Evolutionary conservation across 208 protist genomes (phyloP), one percentile per base, ranked within the genome.

Genomic region (Angomonas ambiguus): DNA sequence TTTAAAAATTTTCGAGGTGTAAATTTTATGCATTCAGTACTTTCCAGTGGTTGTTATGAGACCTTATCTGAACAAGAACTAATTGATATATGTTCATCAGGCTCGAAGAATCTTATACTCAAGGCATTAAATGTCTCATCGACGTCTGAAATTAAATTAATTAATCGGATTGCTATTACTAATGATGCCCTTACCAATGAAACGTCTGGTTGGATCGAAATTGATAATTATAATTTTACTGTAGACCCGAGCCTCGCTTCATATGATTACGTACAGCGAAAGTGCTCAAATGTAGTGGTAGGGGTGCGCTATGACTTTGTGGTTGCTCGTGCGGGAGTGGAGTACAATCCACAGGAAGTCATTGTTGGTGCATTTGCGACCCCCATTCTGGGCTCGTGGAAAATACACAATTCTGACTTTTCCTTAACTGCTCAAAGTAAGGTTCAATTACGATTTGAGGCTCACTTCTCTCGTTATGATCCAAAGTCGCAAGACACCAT

Each of bases 281-380:
- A 76, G 45, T 94, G 83, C 51, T 62, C 59, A 28, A 82, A 80
- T 49, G 74, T 92, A 34, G 64, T 78, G 34, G 65, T 85, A 5
- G 88, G 85, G 24, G 28, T 94, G 10, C 61, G 83, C 20, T 94
- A 81, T 57, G 77, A 80, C 27, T 85, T 94, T 75, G 78, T 88
- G 22, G 33, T 92, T 25, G 79, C 85, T 18, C 78, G 79, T 35
- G 83, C 83, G 18, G 88, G 85, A 51, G 74, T 77, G 8, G 70
- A 82, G 51, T 84, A 75, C 61, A 94, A 94, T 65, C 79, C 85
- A 1, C 88, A 94, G 61, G 77, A 91, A 53, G 67, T 92, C 34
- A 82, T 94, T 70, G 74, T 88, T 1, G 85, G 68, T 16, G 85
- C 80, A 6, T 92, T 90, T 77, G 85, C 69, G 4, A 68, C 75